phyloP scores from a whole-genome alignment of 2,329 filamentous ascomycete species.

The Neophaeococcomyces aloes region DNA sequence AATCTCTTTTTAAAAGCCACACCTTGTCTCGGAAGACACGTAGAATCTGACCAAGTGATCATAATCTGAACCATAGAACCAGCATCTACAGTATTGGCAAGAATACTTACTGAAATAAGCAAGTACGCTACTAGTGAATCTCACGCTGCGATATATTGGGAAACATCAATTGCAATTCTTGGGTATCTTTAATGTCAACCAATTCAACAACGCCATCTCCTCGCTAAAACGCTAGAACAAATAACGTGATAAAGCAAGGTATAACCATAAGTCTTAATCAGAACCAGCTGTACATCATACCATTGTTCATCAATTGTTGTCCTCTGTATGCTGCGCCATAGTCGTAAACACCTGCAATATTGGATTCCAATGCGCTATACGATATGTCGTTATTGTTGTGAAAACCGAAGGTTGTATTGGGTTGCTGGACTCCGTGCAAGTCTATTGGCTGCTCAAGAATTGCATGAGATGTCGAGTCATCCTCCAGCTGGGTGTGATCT shows the following conservation, averaged over 20 bases:
- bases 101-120: no score
- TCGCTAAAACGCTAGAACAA: constrained; percentile 2
- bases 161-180: background rate
- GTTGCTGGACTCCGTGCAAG: no score
- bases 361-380: background rate
- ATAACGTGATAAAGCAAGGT: background rate
- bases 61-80: no score
- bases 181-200: background rate
- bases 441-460: background rate
- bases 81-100: no score
- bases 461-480: background rate
- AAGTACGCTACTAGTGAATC: no score
- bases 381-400: background rate
- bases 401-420: background rate
- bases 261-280: background rate
- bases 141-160: no score
- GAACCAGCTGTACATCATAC: constrained; percentile 2
- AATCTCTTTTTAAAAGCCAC: no score
- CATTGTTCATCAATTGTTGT: constrained; percentile 1
- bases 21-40: no score
- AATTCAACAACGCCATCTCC: background rate
- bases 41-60: no score
- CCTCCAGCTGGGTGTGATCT: background rate
- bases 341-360: background rate
- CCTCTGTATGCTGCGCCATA: background rate